These are phyloP conservation scores for Nannizziopsis barbatae DNA, from an alignment of 2,329 filamentous ascomycete species.

Conservation along the genomic window DNA sequence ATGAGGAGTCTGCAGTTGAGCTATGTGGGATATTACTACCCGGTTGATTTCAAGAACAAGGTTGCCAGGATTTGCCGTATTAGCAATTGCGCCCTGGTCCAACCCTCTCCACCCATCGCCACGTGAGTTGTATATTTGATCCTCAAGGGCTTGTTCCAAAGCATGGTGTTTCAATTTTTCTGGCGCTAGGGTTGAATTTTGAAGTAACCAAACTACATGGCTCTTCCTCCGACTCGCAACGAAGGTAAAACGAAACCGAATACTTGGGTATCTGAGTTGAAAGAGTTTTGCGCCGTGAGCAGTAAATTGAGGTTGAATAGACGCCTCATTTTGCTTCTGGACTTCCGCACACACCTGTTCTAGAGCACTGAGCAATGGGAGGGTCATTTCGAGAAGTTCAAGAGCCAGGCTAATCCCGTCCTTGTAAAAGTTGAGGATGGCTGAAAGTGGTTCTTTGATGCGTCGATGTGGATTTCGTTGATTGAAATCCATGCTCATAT, in stretches of 20 bases:
- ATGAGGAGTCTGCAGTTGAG: neutral
- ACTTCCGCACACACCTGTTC: slow-evolving; percentile 26
- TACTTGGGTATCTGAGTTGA: slow-evolving; percentile 27
- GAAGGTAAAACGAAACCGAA: slow-evolving; percentile 27
- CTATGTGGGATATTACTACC: slow-evolving; percentile 12
- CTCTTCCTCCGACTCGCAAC: slow-evolving; percentile 21
- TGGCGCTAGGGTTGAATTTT: slow-evolving; percentile 19
- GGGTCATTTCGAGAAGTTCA: slow-evolving; percentile 26
- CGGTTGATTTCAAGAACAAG: slow-evolving; percentile 21
- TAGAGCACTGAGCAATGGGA: slow-evolving; percentile 30
- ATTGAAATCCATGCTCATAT: slow-evolving; percentile 27
- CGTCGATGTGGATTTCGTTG: slow-evolving; percentile 31
- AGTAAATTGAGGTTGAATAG: slow-evolving; percentile 24
- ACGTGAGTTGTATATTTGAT: slow-evolving; percentile 27
- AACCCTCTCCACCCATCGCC: slow-evolving; percentile 33
- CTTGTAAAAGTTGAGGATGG: slow-evolving; percentile 26
- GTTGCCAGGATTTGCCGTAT: slow-evolving; percentile 24
- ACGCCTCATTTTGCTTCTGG: slow-evolving; percentile 15
- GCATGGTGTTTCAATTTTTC: slow-evolving; percentile 16
- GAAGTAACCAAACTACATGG: slow-evolving; percentile 28
- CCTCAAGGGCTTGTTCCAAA: slow-evolving; percentile 20
- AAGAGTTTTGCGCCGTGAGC: slow-evolving; percentile 29
- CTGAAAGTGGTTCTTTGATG: slow-evolving; percentile 30
- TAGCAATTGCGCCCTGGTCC: slow-evolving; percentile 29
- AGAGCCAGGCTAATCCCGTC: slow-evolving; percentile 24